Base-by-base conservation (phyloP, 2,329 filamentous ascomycete genomes). In the Xylariales sp. region DNA sequence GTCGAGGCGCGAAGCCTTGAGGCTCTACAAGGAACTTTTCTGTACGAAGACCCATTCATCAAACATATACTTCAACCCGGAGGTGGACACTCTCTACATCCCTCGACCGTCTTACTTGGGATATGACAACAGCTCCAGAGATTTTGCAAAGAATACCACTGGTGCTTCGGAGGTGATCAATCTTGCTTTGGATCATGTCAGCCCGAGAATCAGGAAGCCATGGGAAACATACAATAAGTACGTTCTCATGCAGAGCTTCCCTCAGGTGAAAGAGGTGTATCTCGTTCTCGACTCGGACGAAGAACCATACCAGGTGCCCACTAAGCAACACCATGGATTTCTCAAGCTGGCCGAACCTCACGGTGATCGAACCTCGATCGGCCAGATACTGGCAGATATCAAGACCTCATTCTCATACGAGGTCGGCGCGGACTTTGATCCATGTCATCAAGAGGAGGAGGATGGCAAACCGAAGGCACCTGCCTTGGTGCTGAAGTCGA, bases 141-240 rank as follows among this genome's bases (percentile, higher is more conserved):
- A 69, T 30, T 69, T 72, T 36, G 53, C 59, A 3, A 46, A 53
- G 4, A 53, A 63, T 23, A 55, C 69, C 18, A 51, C 46, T 19
- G 53, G 56, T 21, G 52, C 61, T 1, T 51, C 61, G 20, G 50
- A 60, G 27, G 55, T 70, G 11, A 51, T 51, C 29, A 56, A 59
- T 23, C 54, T 73, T 6, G 69, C 67, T 3, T 57, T 73, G 32
- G 69, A 73, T 48, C 63, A 70, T 39, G 66, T 72, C 23, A 58
- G 58, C 19, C 53, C 62, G 13, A 55, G 62, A 23, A 58, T 70
- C 36, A 63, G 69, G 33, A 55, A 66, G 24, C 69, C 68, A 13
- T 72, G 69, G 69, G 69, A 73, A 55, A 64, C 63, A 10, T 73
- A 72, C 55, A 70, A 69, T 55, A 72, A 72, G 53, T 66, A 67